Evolutionary conservation across 257 asterid species (phyloP).

Genomic region (Scutellaria baicalensis): DNA sequence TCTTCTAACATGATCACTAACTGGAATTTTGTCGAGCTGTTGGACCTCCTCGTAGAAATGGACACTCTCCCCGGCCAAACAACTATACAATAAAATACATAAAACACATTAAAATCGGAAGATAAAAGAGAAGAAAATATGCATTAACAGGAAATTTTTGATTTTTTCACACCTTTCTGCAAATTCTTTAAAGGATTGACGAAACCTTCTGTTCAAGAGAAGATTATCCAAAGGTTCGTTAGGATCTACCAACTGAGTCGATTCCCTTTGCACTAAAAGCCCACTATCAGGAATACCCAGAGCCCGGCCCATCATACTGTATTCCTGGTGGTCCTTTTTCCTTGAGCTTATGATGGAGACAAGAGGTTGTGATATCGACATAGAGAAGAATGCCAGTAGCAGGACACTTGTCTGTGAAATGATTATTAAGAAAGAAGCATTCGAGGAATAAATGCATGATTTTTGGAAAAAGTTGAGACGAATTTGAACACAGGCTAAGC

Average conservation of each 20-base stretch:
- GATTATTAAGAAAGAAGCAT: background rate
- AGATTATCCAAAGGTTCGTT: conserved; percentile 73
- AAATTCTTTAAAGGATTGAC: conserved; percentile 67
- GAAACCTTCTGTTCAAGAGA: conserved; percentile 58
- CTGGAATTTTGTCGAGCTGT: conserved; percentile 62
- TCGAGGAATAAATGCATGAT: background rate
- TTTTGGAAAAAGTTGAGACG: background rate
- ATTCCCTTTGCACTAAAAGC: conserved; percentile 32
- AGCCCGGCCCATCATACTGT: conserved; percentile 64
- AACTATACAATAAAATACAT: conserved; percentile 27
- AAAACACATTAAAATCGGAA: background rate
- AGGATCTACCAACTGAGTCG: conserved; percentile 32
- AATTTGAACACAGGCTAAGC: conserved; percentile 4
- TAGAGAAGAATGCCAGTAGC: conserved; percentile 65
- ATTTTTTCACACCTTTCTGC: conserved; percentile 53
- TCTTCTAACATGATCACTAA: conserved; percentile 58
- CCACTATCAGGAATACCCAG: conserved; percentile 64
- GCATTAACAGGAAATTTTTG: background rate
- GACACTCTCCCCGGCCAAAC: conserved; percentile 88
- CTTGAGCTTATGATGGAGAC: conserved; percentile 59
- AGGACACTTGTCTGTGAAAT: conserved; percentile 59
- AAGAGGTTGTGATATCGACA: conserved; percentile 74
- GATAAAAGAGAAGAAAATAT: background rate
- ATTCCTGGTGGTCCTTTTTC: conserved; percentile 35
- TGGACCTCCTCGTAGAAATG: conserved; percentile 80